A percentile compares a stretch with the other conserved stretches of the same genome.
phyloP scores from a whole-genome alignment of 2,329 filamentous ascomycete genomes.

The Ascosphaera aggregata region DNA sequence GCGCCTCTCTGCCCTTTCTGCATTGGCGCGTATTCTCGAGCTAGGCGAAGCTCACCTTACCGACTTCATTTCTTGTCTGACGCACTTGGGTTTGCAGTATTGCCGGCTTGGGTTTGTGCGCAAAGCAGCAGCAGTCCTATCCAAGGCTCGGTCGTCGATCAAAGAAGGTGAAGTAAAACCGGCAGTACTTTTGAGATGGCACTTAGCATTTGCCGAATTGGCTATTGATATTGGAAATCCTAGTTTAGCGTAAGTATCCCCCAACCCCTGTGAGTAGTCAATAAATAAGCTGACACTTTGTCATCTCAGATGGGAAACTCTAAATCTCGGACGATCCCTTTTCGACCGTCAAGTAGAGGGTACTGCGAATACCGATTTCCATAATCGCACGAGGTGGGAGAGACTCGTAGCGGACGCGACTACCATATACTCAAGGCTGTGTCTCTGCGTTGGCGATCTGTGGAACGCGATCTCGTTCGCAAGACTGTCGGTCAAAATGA shows the following conservation, averaged over 20 bases:
- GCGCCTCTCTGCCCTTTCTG: slow-evolving; percentile 24
- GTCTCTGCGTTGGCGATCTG: slow-evolving; percentile 30
- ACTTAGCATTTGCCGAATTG: slow-evolving; percentile 55
- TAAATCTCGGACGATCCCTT: slow-evolving; percentile 2
- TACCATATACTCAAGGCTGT: slow-evolving; percentile 40
- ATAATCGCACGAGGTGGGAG: slow-evolving; percentile 24
- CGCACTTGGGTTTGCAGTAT: slow-evolving; percentile 29
- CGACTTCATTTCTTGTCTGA: slow-evolving; percentile 18
- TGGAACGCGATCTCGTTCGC: slow-evolving; percentile 24
- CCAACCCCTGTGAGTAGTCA: no score
- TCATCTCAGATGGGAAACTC: slow-evolving; percentile 8
- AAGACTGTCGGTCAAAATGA: slow-evolving; percentile 25
- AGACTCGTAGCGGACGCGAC: slow-evolving; percentile 34
- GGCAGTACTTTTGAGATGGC: slow-evolving; percentile 30
- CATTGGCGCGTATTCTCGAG: slow-evolving; percentile 25
- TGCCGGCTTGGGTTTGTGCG: slow-evolving; percentile 36
- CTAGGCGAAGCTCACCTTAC: slow-evolving; percentile 13
- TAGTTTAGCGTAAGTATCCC: slow-evolving; percentile 29
- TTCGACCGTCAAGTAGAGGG: slow-evolving; percentile 14
- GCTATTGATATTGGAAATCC: slow-evolving; percentile 41
- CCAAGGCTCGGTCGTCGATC: slow-evolving; percentile 30
- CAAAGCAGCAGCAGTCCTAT: slow-evolving; percentile 33
- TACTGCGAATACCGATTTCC: slow-evolving; percentile 13
- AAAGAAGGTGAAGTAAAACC: slow-evolving; percentile 17
- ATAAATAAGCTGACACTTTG: no score